phyloP scores from a whole-genome alignment of 1,139 yeast genomes.

The Yamadazyma dushanensis region DNA sequence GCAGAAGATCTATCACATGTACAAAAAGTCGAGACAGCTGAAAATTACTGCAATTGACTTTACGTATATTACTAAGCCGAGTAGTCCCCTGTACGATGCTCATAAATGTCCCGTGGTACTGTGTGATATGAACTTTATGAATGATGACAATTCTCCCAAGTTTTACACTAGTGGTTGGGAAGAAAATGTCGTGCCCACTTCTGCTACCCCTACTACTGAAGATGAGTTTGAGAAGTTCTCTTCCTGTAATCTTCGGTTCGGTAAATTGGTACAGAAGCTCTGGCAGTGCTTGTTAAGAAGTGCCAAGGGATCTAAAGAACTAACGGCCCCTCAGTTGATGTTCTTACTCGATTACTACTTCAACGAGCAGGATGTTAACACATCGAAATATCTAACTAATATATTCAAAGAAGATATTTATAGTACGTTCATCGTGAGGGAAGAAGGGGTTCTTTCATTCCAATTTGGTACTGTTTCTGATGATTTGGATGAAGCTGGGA shows the following conservation, averaged over 20 bases:
- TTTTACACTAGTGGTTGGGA: conserved; percentile 14
- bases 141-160: conserved; percentile 20
- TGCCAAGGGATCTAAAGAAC: conserved; percentile 21
- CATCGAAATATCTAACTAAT: conserved; percentile 24
- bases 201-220: not conserved
- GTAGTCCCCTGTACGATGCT: conserved; percentile 4
- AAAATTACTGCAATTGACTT: conserved; percentile 23
- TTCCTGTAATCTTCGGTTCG: not conserved
- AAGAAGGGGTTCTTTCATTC: conserved; percentile 15
- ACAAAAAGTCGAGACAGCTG: conserved; percentile 24
- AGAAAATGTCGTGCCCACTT: conserved; percentile 10
- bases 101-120: conserved; percentile 42
- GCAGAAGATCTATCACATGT: conserved; percentile 42
- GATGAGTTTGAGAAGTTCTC: not conserved
- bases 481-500: not conserved
- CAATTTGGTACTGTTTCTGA: not conserved
- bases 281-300: conserved; percentile 29
- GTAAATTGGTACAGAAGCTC: conserved; percentile 18
- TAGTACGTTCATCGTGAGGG: conserved; percentile 18
- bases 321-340: conserved; percentile 30
- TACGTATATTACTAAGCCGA: conserved; percentile 19
- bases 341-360: conserved; percentile 37
- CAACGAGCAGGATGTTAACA: conserved; percentile 15
- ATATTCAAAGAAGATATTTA: conserved; percentile 31
- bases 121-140: conserved; percentile 41